These are phyloP conservation scores for Clathrus columnatus DNA, from an alignment of 768 basidiomycete species.

Conservation along the genomic window DNA sequence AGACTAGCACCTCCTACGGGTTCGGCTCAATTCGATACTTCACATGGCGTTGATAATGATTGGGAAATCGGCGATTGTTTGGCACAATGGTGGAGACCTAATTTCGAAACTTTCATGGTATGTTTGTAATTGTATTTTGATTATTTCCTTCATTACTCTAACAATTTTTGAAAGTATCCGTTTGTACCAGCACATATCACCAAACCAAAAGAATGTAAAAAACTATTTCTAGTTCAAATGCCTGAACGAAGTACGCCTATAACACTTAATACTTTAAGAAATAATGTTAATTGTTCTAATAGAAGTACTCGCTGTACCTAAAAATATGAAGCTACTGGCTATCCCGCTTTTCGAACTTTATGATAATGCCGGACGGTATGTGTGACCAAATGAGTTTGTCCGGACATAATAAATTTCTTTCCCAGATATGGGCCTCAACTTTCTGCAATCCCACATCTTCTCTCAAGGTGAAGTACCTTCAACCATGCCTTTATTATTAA, in stretches of 20 bases:
- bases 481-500: not conserved
- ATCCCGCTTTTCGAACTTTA: constrained; percentile 96
- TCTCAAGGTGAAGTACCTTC: constrained; percentile 55
- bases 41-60: constrained; percentile 73
- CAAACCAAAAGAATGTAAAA: constrained; percentile 97
- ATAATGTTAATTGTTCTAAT: constrained; percentile 6
- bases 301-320: constrained; percentile 96
- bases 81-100: constrained; percentile 98
- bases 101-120: constrained; percentile 99
- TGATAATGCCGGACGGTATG: constrained; percentile 86
- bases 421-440: constrained; percentile 83
- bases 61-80: constrained; percentile 97
- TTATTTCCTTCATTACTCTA: not conserved
- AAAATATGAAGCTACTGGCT: constrained; percentile 97
- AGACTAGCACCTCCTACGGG: constrained; percentile 75
- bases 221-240: constrained; percentile 90
- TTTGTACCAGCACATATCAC: constrained; percentile 94
- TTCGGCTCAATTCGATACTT: constrained; percentile 60
- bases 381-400: constrained; percentile 4
- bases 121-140: not conserved
- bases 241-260: constrained; percentile 75
- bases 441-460: constrained; percentile 85
- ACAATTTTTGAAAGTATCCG: constrained; percentile 61
- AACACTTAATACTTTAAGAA: not conserved
- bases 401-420: not conserved